Evolutionary conservation across 1,139 yeast species (phyloP), one percentile per base, ranked within the genome.

Genomic region (Candida frijolesensis): DNA sequence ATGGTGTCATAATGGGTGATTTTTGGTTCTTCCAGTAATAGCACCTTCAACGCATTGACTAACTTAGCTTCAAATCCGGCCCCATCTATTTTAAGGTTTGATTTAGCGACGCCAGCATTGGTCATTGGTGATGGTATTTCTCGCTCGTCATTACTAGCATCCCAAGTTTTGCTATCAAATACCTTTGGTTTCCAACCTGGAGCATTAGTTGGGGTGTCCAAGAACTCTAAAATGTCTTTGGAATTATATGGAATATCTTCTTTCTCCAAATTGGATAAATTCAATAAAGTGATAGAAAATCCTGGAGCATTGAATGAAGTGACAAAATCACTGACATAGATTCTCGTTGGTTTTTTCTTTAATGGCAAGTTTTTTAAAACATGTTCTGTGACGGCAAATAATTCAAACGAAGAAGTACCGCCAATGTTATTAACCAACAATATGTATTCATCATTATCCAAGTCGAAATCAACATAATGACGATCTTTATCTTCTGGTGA

Each of bases 271-370:
- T 77, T 76, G 0, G 89, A 68, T 44, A 81, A 82, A 62, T 89
- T 89, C 59, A 90, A 72, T 49, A 90, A 72, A 2, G 96, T 87
- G 52, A 90, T 78, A 33, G 95, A 85, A 66, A 90, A 89, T 1
- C 97, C 97, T n/a, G 95, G 94, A 12, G 96, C 90, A 64, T 87
- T 89, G 57, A 90, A 79, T 1, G 96, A 90, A 2, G 97, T 87
- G 64, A 89, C 91, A 63, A 87, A 84, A 43, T 90, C 83, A 43
- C 96, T 90, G 1, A 84, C 80, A 51, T 84, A 79, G 10, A 85
- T 78, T 60, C 96, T 78, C 38, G 72, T 77, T 4, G 96, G 96
- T 48, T 56, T 63, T 44, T 65, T 66, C 16, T 63, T 65, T 52
- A 89, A 81, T 1, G 79, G 78, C 58, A 84, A 83, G 18, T 74